phyloP scores from a whole-genome alignment of 345 rosid species.

The Schrenkiella parvula region DNA sequence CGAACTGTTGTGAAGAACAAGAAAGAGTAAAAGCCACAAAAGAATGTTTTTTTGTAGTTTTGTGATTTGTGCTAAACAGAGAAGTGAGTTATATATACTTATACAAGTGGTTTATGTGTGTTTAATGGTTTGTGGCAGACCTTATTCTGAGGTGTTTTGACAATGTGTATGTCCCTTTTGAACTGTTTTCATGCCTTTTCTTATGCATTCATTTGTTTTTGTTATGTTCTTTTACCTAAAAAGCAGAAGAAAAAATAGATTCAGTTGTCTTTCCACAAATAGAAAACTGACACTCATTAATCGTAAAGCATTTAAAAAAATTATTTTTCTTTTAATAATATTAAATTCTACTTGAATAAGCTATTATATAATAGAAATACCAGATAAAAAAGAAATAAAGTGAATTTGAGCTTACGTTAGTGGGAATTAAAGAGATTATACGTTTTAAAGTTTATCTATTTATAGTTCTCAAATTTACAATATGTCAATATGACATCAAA shows the following conservation, averaged over 20 bases:
- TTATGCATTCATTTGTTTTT: constrained; percentile 11
- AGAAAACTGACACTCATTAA: not conserved
- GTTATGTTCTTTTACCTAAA: not conserved
- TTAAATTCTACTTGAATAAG: not conserved
- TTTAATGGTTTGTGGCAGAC: constrained; percentile 16
- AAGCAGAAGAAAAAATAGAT: not conserved
- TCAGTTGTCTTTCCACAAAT: constrained; percentile 9
- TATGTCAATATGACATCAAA: too few species aligned
- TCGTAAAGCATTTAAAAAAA: not conserved
- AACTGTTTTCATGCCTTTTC: constrained; percentile 34
- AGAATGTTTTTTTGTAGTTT: not conserved
- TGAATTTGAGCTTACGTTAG: too few species aligned
- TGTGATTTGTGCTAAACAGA: constrained; percentile 3
- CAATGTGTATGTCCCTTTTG: constrained; percentile 13
- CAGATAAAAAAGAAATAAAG: too few species aligned
- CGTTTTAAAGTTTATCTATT: too few species aligned
- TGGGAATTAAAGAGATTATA: too few species aligned
- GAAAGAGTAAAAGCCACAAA: not conserved
- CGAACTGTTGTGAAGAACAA: not conserved
- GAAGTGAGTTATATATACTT: constrained; percentile 20
- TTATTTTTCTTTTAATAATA: not conserved
- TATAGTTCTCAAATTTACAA: too few species aligned
- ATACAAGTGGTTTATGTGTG: not conserved
- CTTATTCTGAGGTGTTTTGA: constrained; percentile 25
- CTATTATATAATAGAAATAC: not conserved